Percentiles rank a stretch among this genome's conserved stretches.
These are phyloP conservation scores for Hortaea werneckii DNA, from an alignment of 2,329 filamentous ascomycete species.

Conservation along the genomic window DNA sequence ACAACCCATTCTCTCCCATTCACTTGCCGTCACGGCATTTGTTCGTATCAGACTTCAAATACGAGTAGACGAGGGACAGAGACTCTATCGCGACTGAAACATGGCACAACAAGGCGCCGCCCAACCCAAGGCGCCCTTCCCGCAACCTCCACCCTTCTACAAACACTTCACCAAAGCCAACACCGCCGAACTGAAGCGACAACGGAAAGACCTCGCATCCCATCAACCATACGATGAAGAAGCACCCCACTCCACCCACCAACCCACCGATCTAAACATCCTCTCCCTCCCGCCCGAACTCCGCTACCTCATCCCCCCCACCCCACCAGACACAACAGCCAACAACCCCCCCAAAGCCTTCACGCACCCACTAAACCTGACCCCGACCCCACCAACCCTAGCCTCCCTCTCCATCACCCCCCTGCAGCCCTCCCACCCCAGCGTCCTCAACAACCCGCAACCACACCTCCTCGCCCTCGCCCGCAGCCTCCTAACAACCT, in stretches of 20 bases:
- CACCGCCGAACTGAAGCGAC: conserved; percentile 43
- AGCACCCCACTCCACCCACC: conserved; percentile 19
- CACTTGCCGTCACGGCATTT: no score
- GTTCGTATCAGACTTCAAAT: no score
- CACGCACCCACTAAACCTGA: conserved; percentile 53
- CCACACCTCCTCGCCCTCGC: conserved; percentile 58
- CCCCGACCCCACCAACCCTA: conserved; percentile 49
- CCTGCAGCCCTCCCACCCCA: conserved; percentile 59
- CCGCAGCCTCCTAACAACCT: conserved; percentile 79
- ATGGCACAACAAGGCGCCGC: conserved; percentile 16
- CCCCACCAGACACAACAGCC: conserved; percentile 47
- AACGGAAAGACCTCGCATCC: conserved; percentile 15
- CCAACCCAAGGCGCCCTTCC: conserved; percentile 51
- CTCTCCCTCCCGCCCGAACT: conserved; percentile 58
- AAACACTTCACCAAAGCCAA: conserved; percentile 75
- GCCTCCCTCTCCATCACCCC: conserved; percentile 52
- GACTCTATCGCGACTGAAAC: no score
- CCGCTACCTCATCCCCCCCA: conserved; percentile 68
- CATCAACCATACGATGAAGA: background rate
- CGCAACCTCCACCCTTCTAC: conserved; percentile 83
- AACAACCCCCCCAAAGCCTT: conserved; percentile 67
- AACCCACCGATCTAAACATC: conserved; percentile 16
- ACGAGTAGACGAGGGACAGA: no score
- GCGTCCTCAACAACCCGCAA: conserved; percentile 34
- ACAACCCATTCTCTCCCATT: no score